Percentiles rank a stretch among this genome's conserved stretches.
Conservation (phyloP, 805 yeast species). For the Monosporozyma servazzii region DNA sequence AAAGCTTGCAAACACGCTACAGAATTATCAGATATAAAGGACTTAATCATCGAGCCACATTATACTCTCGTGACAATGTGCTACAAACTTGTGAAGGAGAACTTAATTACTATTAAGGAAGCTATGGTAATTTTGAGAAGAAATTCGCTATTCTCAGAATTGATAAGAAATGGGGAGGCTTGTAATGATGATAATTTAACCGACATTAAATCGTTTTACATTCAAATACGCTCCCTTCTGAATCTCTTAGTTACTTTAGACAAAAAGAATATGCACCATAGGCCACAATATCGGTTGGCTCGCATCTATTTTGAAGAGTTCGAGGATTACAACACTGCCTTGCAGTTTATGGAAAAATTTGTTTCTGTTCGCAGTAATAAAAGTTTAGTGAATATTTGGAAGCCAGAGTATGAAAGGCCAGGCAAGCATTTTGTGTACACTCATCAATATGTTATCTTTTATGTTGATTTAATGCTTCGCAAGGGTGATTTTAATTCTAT, state of each 20-base stretch:
- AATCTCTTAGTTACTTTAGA: slow-evolving; percentile 46
- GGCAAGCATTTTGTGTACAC: slow-evolving; percentile 86
- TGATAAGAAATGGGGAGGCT: not conserved
- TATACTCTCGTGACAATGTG: slow-evolving; percentile 50
- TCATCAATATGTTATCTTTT: slow-evolving; percentile 56
- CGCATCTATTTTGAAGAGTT: slow-evolving; percentile 48
- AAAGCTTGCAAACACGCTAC: slow-evolving; percentile 39
- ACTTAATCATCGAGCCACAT: slow-evolving; percentile 68
- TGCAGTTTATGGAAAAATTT: slow-evolving; percentile 51
- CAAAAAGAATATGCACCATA: slow-evolving; percentile 87
- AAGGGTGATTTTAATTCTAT: slow-evolving; percentile 52
- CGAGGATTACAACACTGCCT: slow-evolving; percentile 45
- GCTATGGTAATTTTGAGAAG: slow-evolving; percentile 35
- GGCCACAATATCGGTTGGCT: slow-evolving; percentile 68
- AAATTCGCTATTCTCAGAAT: slow-evolving; percentile 29
- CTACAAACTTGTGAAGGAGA: slow-evolving; percentile 44
- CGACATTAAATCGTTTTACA: slow-evolving; percentile 26
- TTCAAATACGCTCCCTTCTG: slow-evolving; percentile 38
- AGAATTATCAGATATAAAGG: slow-evolving; percentile 33
- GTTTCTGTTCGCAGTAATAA: slow-evolving; percentile 61
- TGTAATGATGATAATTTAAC: slow-evolving; percentile 6
- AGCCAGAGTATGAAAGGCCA: slow-evolving; percentile 82
- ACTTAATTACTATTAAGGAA: slow-evolving; percentile 26
- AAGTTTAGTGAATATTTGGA: slow-evolving; percentile 80
- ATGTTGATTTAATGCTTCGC: slow-evolving; percentile 44